Percentiles rank a stretch among this genome's conserved stretches.
Conservation (phyloP, 768 basidiomycete genomes). For the Podaxis sp. region DNA sequence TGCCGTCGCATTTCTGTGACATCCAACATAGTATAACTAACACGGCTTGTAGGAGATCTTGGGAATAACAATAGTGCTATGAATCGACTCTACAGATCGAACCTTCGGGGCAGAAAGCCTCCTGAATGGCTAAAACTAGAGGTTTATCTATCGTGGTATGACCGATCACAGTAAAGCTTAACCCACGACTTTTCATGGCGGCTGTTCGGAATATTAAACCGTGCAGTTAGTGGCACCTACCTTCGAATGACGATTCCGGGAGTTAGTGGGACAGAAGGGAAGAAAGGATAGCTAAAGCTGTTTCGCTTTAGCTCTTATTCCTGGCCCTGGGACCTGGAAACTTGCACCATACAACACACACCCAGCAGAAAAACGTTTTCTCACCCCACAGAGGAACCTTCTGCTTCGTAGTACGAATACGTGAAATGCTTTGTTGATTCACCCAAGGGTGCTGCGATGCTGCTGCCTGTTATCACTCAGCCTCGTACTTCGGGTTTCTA, state of each 20-base stretch:
- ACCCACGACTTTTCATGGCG: neutral
- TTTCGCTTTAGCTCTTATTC: neutral
- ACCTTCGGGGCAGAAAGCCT: neutral
- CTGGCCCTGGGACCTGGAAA: neutral
- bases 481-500: neutral
- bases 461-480: neutral
- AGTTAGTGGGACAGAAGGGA: neutral
- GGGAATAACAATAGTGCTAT: too few relatives aligned
- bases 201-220: neutral
- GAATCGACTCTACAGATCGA: neutral
- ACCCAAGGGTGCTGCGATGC: neutral
- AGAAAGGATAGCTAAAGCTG: neutral
- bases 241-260: neutral
- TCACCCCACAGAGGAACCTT: too few relatives aligned
- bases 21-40: neutral
- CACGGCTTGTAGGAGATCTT: neutral
- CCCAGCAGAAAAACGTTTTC: too few relatives aligned
- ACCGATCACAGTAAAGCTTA: neutral
- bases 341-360: neutral
- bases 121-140: neutral
- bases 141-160: neutral
- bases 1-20: neutral
- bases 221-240: neutral
- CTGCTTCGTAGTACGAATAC: too few relatives aligned
- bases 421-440: neutral